A percentile compares a stretch with the other conserved stretches of the same genome.
These are phyloP conservation scores for Nakazawaea wickerhamii DNA, from an alignment of 805 yeast species.

Conservation along the genomic window DNA sequence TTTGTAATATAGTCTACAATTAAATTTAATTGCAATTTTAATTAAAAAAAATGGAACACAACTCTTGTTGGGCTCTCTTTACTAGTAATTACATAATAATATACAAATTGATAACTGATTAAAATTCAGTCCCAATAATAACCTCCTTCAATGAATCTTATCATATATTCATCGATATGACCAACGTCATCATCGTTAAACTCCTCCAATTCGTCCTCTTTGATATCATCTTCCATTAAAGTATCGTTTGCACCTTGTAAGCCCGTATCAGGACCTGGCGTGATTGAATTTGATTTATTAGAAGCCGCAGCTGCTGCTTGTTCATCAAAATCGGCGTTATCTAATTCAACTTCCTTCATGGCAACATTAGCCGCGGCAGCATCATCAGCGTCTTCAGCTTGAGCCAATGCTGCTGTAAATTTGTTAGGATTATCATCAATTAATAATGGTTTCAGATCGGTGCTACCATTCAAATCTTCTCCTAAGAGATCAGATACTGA, in stretches of 20 bases:
- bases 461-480: constrained; percentile 35
- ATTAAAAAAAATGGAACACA: no score
- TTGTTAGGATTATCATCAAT: constrained; percentile 23
- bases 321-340: constrained; percentile 79
- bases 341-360: constrained; percentile 76
- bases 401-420: constrained; percentile 52
- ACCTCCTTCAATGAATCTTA: constrained; percentile 82
- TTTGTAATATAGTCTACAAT: no score
- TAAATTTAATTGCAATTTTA: not conserved
- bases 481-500: constrained; percentile 85
- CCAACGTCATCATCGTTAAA: constrained; percentile 63
- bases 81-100: no score
- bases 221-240: constrained; percentile 14
- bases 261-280: constrained; percentile 19
- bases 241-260: constrained; percentile 4
- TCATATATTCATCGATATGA: constrained; percentile 96
- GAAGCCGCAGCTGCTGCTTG: constrained; percentile 17
- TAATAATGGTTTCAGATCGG: constrained; percentile 20
- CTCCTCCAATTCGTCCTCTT: constrained; percentile 26
- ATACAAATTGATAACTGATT: constrained; percentile 1
- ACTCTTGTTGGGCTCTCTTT: no score
- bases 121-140: constrained; percentile 44
- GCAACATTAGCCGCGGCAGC: constrained; percentile 87
- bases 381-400: constrained; percentile 94
- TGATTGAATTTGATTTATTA: constrained; percentile 20